Evolutionary conservation across 208 protist genomes (phyloP).

Genomic region (Trypanosoma conorhini): DNA sequence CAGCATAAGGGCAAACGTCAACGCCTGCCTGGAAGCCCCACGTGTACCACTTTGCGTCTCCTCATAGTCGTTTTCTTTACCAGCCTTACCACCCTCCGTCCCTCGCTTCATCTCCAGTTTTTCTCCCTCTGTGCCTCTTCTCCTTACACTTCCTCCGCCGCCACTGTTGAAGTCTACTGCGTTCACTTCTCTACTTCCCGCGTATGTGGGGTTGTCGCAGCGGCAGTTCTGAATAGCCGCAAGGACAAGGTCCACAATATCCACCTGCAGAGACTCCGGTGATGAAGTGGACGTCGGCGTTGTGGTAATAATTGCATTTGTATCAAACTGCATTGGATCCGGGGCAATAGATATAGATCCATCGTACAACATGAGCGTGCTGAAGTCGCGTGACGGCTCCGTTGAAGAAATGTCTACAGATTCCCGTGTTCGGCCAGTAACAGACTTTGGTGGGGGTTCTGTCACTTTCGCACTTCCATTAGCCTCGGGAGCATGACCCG

Average conservation of each 20-base stretch:
- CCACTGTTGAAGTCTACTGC: no score
- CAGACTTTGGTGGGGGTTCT: background rate
- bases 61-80: background rate
- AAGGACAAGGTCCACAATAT: constrained; percentile 6
- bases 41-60: background rate
- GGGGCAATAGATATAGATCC: constrained; percentile 7
- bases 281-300: background rate
- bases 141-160: background rate
- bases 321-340: background rate
- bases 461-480: background rate
- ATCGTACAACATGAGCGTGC: background rate
- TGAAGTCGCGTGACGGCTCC: background rate
- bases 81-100: background rate
- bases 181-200: background rate
- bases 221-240: background rate
- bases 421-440: background rate
- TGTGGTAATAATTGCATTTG: background rate
- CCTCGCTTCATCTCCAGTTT: background rate
- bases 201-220: background rate
- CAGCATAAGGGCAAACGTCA: constrained; percentile 12
- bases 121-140: background rate
- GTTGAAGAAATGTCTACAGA: background rate
- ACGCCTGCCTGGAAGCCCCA: background rate
- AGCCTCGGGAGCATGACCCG: background rate
- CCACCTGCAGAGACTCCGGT: background rate